Percentiles rank a stretch among this genome's conserved stretches.
phyloP scores from a whole-genome alignment of 768 basidiomycete species.

The Tubosaeta sp. region DNA sequence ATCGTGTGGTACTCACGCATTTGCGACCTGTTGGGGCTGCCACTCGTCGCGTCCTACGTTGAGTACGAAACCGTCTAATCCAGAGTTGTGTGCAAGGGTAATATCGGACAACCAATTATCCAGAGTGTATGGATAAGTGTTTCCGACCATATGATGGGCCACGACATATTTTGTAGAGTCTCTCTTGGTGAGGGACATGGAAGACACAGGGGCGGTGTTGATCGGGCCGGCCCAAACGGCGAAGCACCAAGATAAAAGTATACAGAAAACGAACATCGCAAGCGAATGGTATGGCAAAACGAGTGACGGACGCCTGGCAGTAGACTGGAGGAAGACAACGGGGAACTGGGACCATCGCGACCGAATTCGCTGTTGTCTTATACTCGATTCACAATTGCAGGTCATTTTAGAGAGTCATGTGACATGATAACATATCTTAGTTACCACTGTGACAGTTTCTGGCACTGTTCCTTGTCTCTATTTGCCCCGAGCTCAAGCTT shows the following conservation, averaged over 20 bases:
- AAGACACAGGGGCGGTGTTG: not conserved
- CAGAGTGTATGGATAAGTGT: slow-evolving; percentile 56
- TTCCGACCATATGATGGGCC: slow-evolving; percentile 61
- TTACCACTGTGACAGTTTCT: not conserved
- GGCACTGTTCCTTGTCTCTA: not conserved
- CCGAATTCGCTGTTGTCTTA: not conserved
- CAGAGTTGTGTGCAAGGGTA: slow-evolving; percentile 47
- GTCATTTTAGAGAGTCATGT: not conserved
- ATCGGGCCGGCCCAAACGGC: slow-evolving; percentile 15
- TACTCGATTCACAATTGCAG: not conserved
- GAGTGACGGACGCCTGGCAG: slow-evolving; percentile 19
- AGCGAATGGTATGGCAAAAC: slow-evolving; percentile 13
- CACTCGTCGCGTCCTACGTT: slow-evolving; percentile 65
- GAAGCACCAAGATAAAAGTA: slow-evolving; percentile 11
- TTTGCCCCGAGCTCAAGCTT: not conserved
- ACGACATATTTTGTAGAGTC: slow-evolving; percentile 43
- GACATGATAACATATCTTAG: not conserved
- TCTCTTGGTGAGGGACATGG: slow-evolving; percentile 7
- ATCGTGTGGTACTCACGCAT: slow-evolving; percentile 45
- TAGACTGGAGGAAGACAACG: not conserved
- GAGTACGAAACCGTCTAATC: slow-evolving; percentile 68
- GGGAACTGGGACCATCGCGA: not conserved
- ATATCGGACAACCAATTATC: slow-evolving; percentile 48
- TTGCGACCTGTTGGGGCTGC: slow-evolving; percentile 57
- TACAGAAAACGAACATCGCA: slow-evolving; percentile 11